Evolutionary conservation across 169 alveolate species (phyloP).

Genomic region (Plasmodium relictum): DNA sequence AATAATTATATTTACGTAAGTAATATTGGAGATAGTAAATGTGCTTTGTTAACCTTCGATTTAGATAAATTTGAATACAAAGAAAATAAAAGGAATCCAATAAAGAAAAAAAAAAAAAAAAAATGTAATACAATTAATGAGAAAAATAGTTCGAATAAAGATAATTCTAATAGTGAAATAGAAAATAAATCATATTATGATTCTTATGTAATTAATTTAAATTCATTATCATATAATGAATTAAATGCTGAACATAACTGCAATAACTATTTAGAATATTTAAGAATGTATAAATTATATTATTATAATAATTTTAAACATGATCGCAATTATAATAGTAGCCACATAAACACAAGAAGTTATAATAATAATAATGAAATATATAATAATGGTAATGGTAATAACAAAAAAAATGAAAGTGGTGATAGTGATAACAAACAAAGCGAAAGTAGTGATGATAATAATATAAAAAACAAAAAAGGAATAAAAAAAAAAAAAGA

Average conservation of each 20-base stretch:
- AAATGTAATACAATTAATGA: background rate
- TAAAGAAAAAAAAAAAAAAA: constrained; percentile 6
- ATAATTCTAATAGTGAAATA: background rate
- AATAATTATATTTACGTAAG: constrained; percentile 51
- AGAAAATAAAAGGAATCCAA: background rate
- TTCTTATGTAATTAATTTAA: constrained; percentile 13
- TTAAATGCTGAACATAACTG: constrained; percentile 70
- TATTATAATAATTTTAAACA: background rate
- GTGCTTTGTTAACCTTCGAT: constrained; percentile 47
- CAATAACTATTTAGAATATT: constrained; percentile 57
- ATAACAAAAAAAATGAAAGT: background rate
- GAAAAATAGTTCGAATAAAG: background rate
- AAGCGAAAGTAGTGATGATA: background rate
- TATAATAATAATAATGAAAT: background rate
- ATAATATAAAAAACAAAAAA: background rate
- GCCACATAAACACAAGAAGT: background rate
- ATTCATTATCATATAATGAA: constrained; percentile 60
- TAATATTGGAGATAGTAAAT: constrained; percentile 72
- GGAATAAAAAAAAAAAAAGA: background rate
- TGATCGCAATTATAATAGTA: background rate
- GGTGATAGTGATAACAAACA: background rate
- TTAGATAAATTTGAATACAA: constrained; percentile 35
- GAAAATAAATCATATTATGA: background rate
- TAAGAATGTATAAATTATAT: constrained; percentile 53
- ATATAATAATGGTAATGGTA: background rate